Conservation (phyloP, 2,329 filamentous ascomycete species). For the Helicocarpus griseus region DNA sequence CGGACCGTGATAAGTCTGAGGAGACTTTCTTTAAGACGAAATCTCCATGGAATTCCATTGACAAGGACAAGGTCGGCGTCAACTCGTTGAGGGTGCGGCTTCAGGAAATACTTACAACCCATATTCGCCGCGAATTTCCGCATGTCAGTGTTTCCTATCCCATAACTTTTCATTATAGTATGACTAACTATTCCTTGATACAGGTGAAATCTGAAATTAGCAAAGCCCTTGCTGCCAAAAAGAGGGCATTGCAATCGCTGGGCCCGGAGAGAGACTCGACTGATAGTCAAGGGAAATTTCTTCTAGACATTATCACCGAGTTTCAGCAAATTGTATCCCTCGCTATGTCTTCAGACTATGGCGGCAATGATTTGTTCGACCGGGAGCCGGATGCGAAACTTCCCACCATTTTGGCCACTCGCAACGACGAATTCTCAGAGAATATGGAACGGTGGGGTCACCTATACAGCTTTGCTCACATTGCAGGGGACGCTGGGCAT, state of each 20-base stretch:
- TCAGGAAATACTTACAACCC: slow-evolving; percentile 31
- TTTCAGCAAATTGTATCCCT: slow-evolving; percentile 30
- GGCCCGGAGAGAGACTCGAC: slow-evolving; percentile 25
- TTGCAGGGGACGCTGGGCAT: no score
- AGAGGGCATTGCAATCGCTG: slow-evolving; percentile 21
- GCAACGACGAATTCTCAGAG: slow-evolving; percentile 16
- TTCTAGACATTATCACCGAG: slow-evolving; percentile 28
- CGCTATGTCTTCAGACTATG: slow-evolving; percentile 30
- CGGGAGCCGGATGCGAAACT: slow-evolving; percentile 21
- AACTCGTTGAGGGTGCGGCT: slow-evolving; percentile 30
- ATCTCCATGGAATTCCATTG: slow-evolving; percentile 28
- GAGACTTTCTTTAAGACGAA: slow-evolving; percentile 23
- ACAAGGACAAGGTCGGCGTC: slow-evolving; percentile 33
- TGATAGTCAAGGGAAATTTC: slow-evolving; percentile 26
- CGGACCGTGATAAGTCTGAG: slow-evolving; percentile 24
- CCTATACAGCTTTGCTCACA: slow-evolving; percentile 13
- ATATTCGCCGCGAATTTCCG: slow-evolving; percentile 39
- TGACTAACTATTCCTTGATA: slow-evolving; percentile 8
- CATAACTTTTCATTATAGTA: neutral
- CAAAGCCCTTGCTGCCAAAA: slow-evolving; percentile 20
- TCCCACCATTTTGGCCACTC: slow-evolving; percentile 23
- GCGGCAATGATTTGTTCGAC: slow-evolving; percentile 25
- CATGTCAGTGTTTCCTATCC: slow-evolving; percentile 20
- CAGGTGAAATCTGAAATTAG: slow-evolving; percentile 28
- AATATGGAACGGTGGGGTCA: slow-evolving; percentile 16